phyloP scores from a whole-genome alignment of 805 yeast species.

The Myxozyma geophila region DNA sequence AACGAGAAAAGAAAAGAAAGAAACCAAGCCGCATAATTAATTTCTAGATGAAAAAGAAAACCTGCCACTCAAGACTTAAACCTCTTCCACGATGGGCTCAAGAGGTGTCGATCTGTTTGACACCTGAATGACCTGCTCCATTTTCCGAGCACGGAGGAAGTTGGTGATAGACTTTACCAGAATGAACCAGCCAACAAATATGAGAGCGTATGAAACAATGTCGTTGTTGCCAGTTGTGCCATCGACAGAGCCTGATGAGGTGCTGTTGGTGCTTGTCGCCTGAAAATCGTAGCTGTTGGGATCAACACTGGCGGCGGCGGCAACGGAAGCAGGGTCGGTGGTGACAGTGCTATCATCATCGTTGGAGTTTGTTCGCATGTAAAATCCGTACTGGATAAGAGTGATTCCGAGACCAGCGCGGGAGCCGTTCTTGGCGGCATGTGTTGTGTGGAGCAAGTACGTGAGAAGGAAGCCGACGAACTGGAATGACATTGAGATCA shows the following conservation, averaged over 20 bases:
- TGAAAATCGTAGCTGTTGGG: slow-evolving; percentile 61
- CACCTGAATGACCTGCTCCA: slow-evolving; percentile 64
- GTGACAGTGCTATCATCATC: slow-evolving; percentile 36
- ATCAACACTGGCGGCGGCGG: slow-evolving; percentile 44
- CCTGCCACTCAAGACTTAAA: background rate
- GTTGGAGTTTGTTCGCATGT: slow-evolving; percentile 44
- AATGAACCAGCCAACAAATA: slow-evolving; percentile 70
- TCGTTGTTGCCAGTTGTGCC: slow-evolving; percentile 38
- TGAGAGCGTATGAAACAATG: slow-evolving; percentile 63
- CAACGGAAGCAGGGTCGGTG: slow-evolving; percentile 49
- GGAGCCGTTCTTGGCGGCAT: slow-evolving; percentile 95
- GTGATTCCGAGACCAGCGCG: slow-evolving; percentile 90
- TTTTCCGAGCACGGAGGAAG: slow-evolving; percentile 73
- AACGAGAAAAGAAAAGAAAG: background rate
- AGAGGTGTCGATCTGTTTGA: slow-evolving; percentile 6
- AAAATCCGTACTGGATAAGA: slow-evolving; percentile 69
- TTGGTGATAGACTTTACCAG: slow-evolving; percentile 70
- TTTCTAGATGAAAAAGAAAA: background rate
- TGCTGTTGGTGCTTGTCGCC: slow-evolving; percentile 36
- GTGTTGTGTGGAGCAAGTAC: slow-evolving; percentile 90
- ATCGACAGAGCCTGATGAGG: slow-evolving; percentile 26
- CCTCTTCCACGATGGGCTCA: slow-evolving; percentile 14
- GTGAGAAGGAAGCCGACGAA: slow-evolving; percentile 91
- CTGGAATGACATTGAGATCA: slow-evolving; percentile 90
- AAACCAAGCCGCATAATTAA: background rate